Conservation (phyloP, 2,329 filamentous ascomycete genomes). For the Venturia effusa region DNA sequence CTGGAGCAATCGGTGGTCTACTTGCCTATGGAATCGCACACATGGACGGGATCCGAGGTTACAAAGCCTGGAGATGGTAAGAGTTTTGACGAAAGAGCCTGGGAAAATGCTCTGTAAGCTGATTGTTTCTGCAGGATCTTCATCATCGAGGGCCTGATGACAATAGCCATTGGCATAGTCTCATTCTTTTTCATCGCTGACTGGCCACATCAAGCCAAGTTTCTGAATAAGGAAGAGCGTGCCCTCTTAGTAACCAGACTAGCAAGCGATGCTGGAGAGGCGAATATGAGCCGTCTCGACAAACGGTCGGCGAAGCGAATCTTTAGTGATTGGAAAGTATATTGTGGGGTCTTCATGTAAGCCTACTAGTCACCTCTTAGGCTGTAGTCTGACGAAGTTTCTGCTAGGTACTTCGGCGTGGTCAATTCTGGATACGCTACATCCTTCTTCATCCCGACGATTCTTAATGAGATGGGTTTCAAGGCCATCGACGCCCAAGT, state of each 20-base stretch:
- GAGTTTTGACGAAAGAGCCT: not conserved
- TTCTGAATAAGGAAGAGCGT: conserved; percentile 36
- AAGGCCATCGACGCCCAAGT: conserved; percentile 29
- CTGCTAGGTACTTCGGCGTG: conserved; percentile 22
- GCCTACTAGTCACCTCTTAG: no score
- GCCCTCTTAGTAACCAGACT: conserved; percentile 32
- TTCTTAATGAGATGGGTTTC: conserved; percentile 32
- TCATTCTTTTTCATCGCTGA: conserved; percentile 27
- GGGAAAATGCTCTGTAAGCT: not conserved
- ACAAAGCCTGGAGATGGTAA: conserved; percentile 23
- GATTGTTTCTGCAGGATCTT: conserved; percentile 17
- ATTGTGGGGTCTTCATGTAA: conserved; percentile 27
- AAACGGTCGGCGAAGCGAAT: conserved; percentile 36
- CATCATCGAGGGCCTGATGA: conserved; percentile 21
- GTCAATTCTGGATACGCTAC: conserved; percentile 38
- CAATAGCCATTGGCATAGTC: conserved; percentile 17
- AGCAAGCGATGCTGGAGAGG: conserved; percentile 31
- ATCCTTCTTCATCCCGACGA: conserved; percentile 31
- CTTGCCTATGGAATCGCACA: conserved; percentile 28
- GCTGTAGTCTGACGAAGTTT: no score
- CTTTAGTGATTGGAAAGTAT: conserved; percentile 37
- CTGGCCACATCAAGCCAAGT: conserved; percentile 34
- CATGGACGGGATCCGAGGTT: conserved; percentile 21
- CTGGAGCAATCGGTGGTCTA: conserved; percentile 31
- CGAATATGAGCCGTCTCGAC: conserved; percentile 43